Percentiles rank a stretch among this genome's conserved stretches.
Evolutionary conservation across 345 rosid species (phyloP).

Genomic region (Nasturtium officinale): DNA sequence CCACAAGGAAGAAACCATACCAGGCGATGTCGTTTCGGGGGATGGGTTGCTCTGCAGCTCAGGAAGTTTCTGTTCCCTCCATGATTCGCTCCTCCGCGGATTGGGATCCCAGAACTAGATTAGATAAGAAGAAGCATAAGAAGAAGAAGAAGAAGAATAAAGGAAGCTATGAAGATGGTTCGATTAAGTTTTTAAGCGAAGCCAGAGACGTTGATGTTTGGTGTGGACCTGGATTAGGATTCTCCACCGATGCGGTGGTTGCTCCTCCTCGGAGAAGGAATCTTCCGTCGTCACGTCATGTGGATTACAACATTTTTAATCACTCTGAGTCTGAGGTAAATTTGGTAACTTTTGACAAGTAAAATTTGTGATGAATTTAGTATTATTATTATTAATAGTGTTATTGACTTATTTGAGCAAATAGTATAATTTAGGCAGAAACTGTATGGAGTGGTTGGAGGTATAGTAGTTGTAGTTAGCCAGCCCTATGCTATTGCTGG

Average conservation of each 20-base stretch:
- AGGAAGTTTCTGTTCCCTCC: constrained; percentile 79
- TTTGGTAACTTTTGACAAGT: neutral
- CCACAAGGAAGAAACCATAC: constrained; percentile 57
- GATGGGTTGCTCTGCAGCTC: constrained; percentile 73
- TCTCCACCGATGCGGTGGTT: constrained; percentile 69
- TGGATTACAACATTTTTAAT: constrained; percentile 45
- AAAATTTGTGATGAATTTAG: constrained; percentile 1
- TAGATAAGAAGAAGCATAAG: constrained; percentile 50
- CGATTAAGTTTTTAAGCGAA: constrained; percentile 34
- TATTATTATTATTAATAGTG: neutral
- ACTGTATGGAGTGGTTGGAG: constrained; percentile 36
- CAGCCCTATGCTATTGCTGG: constrained; percentile 21
- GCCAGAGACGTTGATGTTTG: constrained; percentile 53
- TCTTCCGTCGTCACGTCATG: constrained; percentile 55
- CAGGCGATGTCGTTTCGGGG: constrained; percentile 63
- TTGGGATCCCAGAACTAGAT: constrained; percentile 57
- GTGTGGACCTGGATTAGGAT: constrained; percentile 92
- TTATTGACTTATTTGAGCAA: constrained; percentile 6
- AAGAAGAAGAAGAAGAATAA: constrained; percentile 44
- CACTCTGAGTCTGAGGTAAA: constrained; percentile 58
- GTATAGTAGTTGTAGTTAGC: constrained; percentile 18
- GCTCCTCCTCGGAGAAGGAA: constrained; percentile 53
- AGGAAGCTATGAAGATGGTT: constrained; percentile 23
- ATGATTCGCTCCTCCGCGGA: constrained; percentile 75
- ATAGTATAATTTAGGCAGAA: constrained; percentile 26